Base-by-base conservation (phyloP, 2,329 filamentous ascomycete species). In the Ciborinia camelliae region DNA sequence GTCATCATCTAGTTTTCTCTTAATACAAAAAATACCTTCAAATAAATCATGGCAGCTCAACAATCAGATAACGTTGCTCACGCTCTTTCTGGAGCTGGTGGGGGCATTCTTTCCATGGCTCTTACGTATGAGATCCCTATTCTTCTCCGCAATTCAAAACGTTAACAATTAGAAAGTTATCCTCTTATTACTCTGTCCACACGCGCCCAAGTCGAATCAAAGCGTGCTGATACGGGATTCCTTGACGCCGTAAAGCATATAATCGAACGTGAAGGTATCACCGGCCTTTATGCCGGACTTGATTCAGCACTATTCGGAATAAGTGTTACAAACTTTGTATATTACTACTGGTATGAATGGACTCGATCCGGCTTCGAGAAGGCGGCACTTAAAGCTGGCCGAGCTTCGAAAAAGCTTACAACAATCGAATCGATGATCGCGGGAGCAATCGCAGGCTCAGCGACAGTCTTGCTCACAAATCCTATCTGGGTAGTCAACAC, bases 301-400 rank as follows among this genome's bases (percentile, higher is more conserved):
- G 92, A 96, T 77, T 96, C 91, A 68, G 95, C 95, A 60, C 83
- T 99, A 53, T 97, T 99, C 78, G 95, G 95, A 77, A 98, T 99
- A 81, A 95, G 90, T 78, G 89, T 99, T 72, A 99, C 95, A 73
- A 99, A 99, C 82, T 99, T 99, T 76, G 94, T 99, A 55, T 99
- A 99, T 84, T 99, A 99, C 81, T 99, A 98, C 83, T 99, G 91
- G 94, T 99, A 98, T 79, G 95, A 99, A 81, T 99, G 92, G 91
- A 95, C 92, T 68, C 88, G 93, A 66, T 84, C 89, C 59, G 90
- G 90, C 76, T 97, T 98, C 80, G 92, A 91, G 76, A 82, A 84
- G 69, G 90, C 92, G 12, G 92, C 92, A 53, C 77, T 83, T 65
- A 88, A 86, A 73, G 82, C 90, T 63, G 90, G 90, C 41, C 87